These are phyloP conservation scores for Lactifluus volemus DNA, from an alignment of 768 basidiomycete species.

Conservation along the genomic window DNA sequence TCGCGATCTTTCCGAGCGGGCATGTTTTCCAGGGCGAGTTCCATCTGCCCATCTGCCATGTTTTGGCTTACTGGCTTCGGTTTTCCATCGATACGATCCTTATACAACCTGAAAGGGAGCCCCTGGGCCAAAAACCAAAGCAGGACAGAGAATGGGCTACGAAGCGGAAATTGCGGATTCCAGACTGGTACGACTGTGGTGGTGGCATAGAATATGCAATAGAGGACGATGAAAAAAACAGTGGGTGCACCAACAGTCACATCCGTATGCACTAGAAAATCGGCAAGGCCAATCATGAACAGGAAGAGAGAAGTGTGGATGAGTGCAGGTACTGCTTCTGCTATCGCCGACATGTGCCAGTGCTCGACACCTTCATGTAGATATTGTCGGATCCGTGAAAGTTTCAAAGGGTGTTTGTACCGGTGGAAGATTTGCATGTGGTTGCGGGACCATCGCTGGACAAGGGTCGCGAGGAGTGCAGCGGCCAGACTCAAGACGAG, in stretches of 20 bases:
- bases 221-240: background rate
- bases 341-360: slow-evolving; percentile 34
- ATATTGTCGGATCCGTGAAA: slow-evolving; percentile 33
- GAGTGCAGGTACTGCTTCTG: slow-evolving; percentile 38
- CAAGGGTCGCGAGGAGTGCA: slow-evolving; percentile 37
- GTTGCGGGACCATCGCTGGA: slow-evolving; percentile 41
- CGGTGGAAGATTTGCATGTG: slow-evolving; percentile 26
- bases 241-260: background rate
- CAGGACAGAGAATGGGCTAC: slow-evolving; percentile 2
- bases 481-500: slow-evolving; percentile 33
- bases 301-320: slow-evolving; percentile 42
- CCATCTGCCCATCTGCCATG: slow-evolving; percentile 13
- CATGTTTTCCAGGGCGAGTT: slow-evolving; percentile 13
- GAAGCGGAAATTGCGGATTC: slow-evolving; percentile 9
- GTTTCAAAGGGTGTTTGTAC: slow-evolving; percentile 19
- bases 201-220: slow-evolving; percentile 9
- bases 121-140: slow-evolving; percentile 6
- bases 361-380: slow-evolving; percentile 29
- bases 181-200: slow-evolving; percentile 1
- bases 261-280: slow-evolving; percentile 32
- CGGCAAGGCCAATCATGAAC: slow-evolving; percentile 41
- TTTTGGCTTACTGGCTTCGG: background rate
- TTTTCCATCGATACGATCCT: background rate
- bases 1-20: slow-evolving; percentile 5
- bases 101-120: background rate